Base-by-base conservation (phyloP, 2,329 filamentous ascomycete genomes). In the Aureobasidium sp. region DNA sequence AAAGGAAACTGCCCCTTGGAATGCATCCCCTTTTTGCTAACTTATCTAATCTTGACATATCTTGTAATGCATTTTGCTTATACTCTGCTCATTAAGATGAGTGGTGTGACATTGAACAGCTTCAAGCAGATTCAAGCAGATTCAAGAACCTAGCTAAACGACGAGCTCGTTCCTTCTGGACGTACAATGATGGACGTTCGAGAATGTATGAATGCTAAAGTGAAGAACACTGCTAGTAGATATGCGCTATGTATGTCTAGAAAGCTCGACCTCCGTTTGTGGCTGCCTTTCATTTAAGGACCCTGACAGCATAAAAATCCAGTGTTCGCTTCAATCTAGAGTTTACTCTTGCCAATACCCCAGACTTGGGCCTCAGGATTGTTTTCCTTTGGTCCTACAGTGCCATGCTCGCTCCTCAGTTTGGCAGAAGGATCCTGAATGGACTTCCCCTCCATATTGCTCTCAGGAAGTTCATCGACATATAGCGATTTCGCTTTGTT, bases 301-400 rank as follows among this genome's bases (percentile, higher is more conserved):
- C 5, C 3, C 9, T 29, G 7, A 13, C 26, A 13, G 23, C 17
- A 47, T 26, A 5, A 9, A 10, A 17, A 8, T 48, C 26, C 12
- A 26, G 20, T 26, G 26, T 26, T 15, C 17, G 6, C 50, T 27
- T n/a, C 20, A 26, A 12, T 62, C 61, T 64, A 70, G 23, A 78
- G 67, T 67, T 77, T 78, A 59, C 74, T 76, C 73, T 77, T 78
- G 20, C 72, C 76, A 53, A 77, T 72, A 4, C 72, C 74, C 68
- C 72, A 77, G 0, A 77, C 66, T 66, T 76, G 73, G 17, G 76
- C 75, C 34, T 70, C 71, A 6, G 74, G 74, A 46, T 76, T 76
- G 36, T 75, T 76, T 53, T 69, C 71, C 29, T 71, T 73, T 57
- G 70, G 66, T 27, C 69, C 69, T 13, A 74, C 67, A 1, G 66